Conservation (phyloP, 106 monocot genomes). For the Acorus gramineus region DNA sequence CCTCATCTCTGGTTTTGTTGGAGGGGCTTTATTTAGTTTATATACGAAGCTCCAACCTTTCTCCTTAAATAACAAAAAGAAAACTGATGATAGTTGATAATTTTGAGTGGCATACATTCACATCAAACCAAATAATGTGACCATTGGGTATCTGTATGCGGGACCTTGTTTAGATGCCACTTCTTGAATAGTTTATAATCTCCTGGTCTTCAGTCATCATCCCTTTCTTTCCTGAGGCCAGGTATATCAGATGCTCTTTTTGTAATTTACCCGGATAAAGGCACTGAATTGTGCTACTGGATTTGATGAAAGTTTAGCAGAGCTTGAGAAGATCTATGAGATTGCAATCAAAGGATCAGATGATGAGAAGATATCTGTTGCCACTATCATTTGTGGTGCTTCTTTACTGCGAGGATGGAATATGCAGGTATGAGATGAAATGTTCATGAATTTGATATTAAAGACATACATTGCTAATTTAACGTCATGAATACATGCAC, state of each 20-base stretch:
- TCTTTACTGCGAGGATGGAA: constrained; percentile 90
- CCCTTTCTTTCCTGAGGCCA: constrained; percentile 7
- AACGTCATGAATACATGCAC: too few relatives aligned
- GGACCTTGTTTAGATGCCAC: background rate
- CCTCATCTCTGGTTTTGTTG: too few relatives aligned
- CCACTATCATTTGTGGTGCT: constrained; percentile 82
- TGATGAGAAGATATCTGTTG: constrained; percentile 77
- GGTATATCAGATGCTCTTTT: constrained; percentile 3
- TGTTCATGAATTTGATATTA: background rate
- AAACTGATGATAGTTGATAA: too few relatives aligned
- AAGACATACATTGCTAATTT: too few relatives aligned
- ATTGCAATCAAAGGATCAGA: constrained; percentile 68
- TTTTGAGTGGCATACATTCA: too few relatives aligned
- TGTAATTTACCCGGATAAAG: constrained; percentile 10
- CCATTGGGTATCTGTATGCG: too few relatives aligned
- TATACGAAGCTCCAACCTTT: too few relatives aligned
- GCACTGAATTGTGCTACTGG: constrained; percentile 44
- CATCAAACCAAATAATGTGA: too few relatives aligned
- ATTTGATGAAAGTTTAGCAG: constrained; percentile 81
- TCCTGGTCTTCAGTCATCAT: constrained; percentile 9
- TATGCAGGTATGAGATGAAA: constrained; percentile 53
- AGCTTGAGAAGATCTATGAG: constrained; percentile 85
- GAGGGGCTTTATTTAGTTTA: too few relatives aligned
- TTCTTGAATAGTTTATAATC: background rate
- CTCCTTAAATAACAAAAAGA: too few relatives aligned